Base-by-base conservation (phyloP, 164 flowering plant species). In the Warburgia ugandensis region DNA sequence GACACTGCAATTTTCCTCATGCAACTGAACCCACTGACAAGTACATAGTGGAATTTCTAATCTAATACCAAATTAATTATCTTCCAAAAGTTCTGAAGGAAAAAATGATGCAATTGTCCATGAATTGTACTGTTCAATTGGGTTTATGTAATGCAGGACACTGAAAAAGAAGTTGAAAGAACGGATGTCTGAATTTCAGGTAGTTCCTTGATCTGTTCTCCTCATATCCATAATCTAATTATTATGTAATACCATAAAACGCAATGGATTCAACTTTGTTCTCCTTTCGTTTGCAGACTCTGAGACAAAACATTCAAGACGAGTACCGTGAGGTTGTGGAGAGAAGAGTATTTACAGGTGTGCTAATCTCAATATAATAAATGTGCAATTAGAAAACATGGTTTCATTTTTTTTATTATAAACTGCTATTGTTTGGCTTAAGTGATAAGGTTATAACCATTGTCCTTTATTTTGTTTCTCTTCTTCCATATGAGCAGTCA, bases 271-370 rank as follows among this genome's bases (percentile, higher is more conserved):
- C n/a, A n/a, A n/a, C n/a, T n/a, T n/a, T n/a, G n/a, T n/a, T n/a
- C n/a, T n/a, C n/a, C n/a, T n/a, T n/a, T n/a, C n/a, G n/a, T n/a
- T 54, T 66, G 53, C 75, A 85, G 91, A 67, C 73, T 21, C 78
- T 88, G 27, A 73, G 92, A 53, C 77, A 83, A 62, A 79, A 52
- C 59, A 83, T 88, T 23, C 89, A 83, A 36, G 75, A 76, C 43
- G 96, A 85, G 48, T 83, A 88, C 50, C 91, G 92, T 29, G 86
- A 85, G 51, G 82, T 85, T 35, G 89, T 85, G 33, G 91, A 83
- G 62, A 79, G 97, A 62, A 68, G 94, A 52, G 82, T 88, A 27
- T 58, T 77, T 51, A 88, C 94, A 78, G 96, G 96, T 87, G 14
- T 25, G n/a, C n/a, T n/a, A n/a, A n/a, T n/a, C n/a, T n/a, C n/a